A percentile compares a stretch with the other conserved stretches of the same genome.
Evolutionary conservation across 2,329 filamentous ascomycete genomes (phyloP).

Genomic region (Trichophyton verrucosum): DNA sequence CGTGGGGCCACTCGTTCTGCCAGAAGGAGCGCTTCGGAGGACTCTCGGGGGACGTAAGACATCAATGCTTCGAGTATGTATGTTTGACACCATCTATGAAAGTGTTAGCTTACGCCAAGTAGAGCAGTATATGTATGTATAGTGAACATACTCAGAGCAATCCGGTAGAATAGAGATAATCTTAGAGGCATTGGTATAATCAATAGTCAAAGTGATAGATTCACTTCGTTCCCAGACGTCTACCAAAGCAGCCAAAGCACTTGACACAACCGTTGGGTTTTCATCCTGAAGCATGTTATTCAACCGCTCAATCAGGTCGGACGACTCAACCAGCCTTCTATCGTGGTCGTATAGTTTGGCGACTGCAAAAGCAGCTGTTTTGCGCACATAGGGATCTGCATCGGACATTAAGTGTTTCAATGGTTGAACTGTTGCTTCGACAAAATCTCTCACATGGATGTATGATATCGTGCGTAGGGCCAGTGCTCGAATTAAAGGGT

Average conservation of each 20-base stretch:
- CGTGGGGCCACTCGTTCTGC: conserved; percentile 93
- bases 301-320: conserved; percentile 80
- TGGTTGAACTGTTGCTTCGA: conserved; percentile 75
- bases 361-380: conserved; percentile 91
- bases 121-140: not conserved
- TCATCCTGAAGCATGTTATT: conserved; percentile 87
- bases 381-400: conserved; percentile 86
- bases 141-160: conserved; percentile 70
- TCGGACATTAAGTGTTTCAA: conserved; percentile 76
- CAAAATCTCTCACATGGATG: conserved; percentile 89
- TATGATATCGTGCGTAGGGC: conserved; percentile 94
- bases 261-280: conserved; percentile 94
- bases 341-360: conserved; percentile 98
- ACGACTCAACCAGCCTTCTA: conserved; percentile 72
- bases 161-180: conserved; percentile 93
- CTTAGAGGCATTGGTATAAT: conserved; percentile 94
- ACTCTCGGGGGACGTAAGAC: conserved; percentile 92
- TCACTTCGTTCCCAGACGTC: conserved; percentile 98
- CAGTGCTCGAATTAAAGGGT: conserved; percentile 82
- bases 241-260: conserved; percentile 78
- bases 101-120: not conserved
- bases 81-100: conserved; percentile 81
- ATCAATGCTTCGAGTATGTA: conserved; percentile 97
- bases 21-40: conserved; percentile 71
- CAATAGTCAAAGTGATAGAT: conserved; percentile 93